phyloP scores from a whole-genome alignment of 306 rosid genomes.

The Cicer bijugum region DNA sequence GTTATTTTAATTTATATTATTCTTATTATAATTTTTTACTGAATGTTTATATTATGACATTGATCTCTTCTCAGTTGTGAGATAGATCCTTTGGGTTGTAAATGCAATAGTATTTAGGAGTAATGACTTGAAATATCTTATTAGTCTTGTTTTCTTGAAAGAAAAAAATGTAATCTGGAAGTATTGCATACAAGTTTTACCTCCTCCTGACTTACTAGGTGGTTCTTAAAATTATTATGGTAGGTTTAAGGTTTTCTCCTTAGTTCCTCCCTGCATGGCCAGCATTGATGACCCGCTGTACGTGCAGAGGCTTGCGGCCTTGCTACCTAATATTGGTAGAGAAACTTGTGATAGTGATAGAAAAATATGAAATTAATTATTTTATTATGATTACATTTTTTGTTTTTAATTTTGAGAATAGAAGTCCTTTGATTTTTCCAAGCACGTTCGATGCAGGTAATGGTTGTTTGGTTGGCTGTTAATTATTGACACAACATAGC shows the following conservation, averaged over 20 bases:
- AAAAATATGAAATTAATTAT: no score
- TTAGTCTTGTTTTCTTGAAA: slow-evolving; percentile 1
- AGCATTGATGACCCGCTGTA: background rate
- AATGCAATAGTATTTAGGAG: slow-evolving; percentile 30
- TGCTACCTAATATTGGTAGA: no score
- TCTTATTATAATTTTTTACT: slow-evolving; percentile 42
- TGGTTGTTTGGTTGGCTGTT: no score
- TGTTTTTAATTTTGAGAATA: background rate
- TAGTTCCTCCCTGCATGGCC: no score
- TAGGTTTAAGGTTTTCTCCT: background rate
- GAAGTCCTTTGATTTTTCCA: background rate
- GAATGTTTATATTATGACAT: slow-evolving; percentile 40
- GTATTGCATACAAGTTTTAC: background rate
- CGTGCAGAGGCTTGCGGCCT: background rate
- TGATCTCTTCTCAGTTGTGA: slow-evolving; percentile 36
- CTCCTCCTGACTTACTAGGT: background rate
- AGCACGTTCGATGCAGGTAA: no score
- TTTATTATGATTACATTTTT: no score
- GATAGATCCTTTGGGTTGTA: slow-evolving; percentile 39
- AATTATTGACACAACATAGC: no score
- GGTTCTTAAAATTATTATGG: background rate
- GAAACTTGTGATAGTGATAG: no score
- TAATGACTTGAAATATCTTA: slow-evolving; percentile 33
- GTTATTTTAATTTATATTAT: slow-evolving; percentile 49
- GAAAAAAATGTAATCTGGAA: background rate